Percentiles rank a stretch among this genome's conserved stretches.
Conservation (phyloP, 805 yeast species). For the Kazachstania taianensis region DNA sequence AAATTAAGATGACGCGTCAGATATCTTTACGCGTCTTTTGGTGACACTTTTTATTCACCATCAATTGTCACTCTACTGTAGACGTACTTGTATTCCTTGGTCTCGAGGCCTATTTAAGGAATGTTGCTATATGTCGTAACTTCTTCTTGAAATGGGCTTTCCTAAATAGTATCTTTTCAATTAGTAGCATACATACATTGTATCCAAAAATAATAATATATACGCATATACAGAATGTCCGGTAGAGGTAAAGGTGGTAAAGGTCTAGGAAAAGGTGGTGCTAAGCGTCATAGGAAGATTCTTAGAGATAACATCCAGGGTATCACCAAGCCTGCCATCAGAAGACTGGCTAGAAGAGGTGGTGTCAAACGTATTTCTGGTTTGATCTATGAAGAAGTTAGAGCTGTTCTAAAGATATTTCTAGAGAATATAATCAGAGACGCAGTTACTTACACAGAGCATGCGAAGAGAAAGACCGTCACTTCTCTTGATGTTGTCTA, state of each 20-base stretch:
- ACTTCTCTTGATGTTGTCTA: constrained; percentile 97
- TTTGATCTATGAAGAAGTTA: constrained; percentile 96
- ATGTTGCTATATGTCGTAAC: no score
- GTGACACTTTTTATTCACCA: no score
- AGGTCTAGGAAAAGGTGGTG: constrained; percentile 99
- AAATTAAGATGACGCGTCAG: no score
- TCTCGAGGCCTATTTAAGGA: no score
- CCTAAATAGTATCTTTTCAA: no score
- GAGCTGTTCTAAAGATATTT: constrained; percentile 92
- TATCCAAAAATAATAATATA: no score
- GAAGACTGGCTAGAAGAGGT: constrained; percentile 99
- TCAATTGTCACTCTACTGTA: no score
- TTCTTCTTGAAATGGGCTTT: no score
- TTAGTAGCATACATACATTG: no score
- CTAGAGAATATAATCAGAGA: constrained; percentile 96
- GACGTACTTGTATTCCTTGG: no score
- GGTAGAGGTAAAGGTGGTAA: constrained; percentile 99
- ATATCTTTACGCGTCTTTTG: no score
- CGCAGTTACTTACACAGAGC: constrained; percentile 98
- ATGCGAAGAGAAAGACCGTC: constrained; percentile 99
- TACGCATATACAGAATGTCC: constrained; percentile 52
- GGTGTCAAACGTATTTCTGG: constrained; percentile 99
- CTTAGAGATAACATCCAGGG: constrained; percentile 99
- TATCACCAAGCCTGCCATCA: constrained; percentile 98
- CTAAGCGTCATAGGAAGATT: constrained; percentile 99